Evolutionary conservation across 164 flowering plant genomes (phyloP), one percentile per base, ranked within the genome.

Genomic region (Echeveria elegans): DNA sequence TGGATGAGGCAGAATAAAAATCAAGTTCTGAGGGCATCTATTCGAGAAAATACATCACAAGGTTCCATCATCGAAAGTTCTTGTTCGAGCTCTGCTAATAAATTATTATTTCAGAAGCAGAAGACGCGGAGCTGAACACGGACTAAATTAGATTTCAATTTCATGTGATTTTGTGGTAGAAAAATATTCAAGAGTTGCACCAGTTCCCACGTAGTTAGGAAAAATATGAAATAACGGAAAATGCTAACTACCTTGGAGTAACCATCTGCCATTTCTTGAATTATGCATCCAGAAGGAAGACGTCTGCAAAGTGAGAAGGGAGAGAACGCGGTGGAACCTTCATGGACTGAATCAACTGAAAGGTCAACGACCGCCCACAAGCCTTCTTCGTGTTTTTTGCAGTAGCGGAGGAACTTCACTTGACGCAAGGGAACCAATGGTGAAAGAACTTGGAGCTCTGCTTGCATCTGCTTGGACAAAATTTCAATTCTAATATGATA

Each of bases 291-390:
- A 14, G 98, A 94, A 48, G 98, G 98, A 70, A 83, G 90, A 75
- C 82, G 86, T 56, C 90, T 72, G 72, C 83, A 85, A 62, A 67
- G 70, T 11, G 67, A 5, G 69, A 66, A 77, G 38, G 80, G 19
- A 70, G 63, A 53, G 29, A 53, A 40, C 23, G 66, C 61, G 59
- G 68, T 29, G 21, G 77, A 65, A 72, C 65, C 76, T 19, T 86
- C 83, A 53, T 69, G 76, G 36, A 74, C 68, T 9, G 56, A 15
- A 58, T 86, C 89, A 7, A 78, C 65, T 14, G 98, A 90, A 16
- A 91, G 80, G 70, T 94, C 97, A 14, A 78, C 91, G 69, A 94
- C 86, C 14, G 84, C 93, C 98, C 98, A 94, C 29, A 77, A 21
- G 30, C 89, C 89, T 64, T 82, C 92, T 23, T 74, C 79, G 2